phyloP scores from a whole-genome alignment of 768 basidiomycete species.

The Mycena epipterygia region DNA sequence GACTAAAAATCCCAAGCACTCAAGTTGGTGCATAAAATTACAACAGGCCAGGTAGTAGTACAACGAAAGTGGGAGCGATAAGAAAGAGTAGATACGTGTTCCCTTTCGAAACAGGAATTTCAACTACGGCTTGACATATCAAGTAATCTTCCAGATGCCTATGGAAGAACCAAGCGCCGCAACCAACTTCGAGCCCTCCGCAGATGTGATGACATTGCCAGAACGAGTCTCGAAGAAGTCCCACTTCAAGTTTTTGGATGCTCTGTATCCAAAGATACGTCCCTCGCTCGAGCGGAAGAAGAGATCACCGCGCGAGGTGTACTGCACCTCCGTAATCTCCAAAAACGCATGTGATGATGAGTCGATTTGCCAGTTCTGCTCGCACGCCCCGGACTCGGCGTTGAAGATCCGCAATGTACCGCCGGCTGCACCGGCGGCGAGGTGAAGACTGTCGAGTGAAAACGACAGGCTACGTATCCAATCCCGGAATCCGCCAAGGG shows the following conservation, averaged over 20 bases:
- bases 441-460: conserved; percentile 17
- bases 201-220: neutral
- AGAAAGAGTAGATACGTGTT: no score
- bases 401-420: conserved; percentile 24
- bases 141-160: conserved; percentile 15
- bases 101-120: no score
- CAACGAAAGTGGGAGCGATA: no score
- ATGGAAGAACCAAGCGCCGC: neutral
- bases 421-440: conserved; percentile 23
- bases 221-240: neutral
- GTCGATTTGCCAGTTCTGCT: conserved; percentile 30
- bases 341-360: neutral
- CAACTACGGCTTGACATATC: no score
- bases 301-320: conserved; percentile 20
- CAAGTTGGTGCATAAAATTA: no score
- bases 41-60: no score
- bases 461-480: conserved; percentile 34
- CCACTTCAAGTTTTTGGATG: conserved; percentile 8
- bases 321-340: conserved; percentile 5
- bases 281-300: conserved; percentile 21
- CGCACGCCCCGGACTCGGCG: conserved; percentile 18
- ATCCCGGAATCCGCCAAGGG: conserved; percentile 17
- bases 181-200: neutral
- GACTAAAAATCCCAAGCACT: no score
- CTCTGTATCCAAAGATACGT: conserved; percentile 16